Conservation (phyloP, 2,329 filamentous ascomycete genomes). For the Annulohypoxylon truncatum region DNA sequence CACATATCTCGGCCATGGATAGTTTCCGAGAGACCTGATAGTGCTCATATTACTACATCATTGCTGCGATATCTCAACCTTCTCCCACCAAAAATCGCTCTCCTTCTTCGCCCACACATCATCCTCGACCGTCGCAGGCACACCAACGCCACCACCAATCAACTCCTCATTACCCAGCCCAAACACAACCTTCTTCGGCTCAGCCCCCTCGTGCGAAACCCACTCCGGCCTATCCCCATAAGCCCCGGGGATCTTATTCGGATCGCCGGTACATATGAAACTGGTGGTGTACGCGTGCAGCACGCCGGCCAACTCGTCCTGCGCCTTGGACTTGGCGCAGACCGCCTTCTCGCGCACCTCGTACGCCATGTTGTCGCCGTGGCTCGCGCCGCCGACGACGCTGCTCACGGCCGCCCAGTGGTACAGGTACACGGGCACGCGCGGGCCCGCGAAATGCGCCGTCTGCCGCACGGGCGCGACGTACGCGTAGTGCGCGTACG, state of each 20-base stretch:
- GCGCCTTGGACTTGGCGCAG: neutral
- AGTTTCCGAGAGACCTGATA: no score
- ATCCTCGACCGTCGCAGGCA: neutral
- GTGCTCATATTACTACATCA: neutral
- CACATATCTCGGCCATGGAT: no score
- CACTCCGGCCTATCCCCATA: constrained; percentile 1
- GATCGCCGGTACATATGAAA: neutral
- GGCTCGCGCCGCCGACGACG: neutral
- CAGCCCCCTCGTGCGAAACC: neutral
- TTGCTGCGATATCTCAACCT: constrained; percentile 1
- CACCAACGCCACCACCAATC: neutral
- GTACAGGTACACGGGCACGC: neutral
- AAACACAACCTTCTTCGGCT: neutral
- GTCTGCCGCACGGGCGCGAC: neutral
- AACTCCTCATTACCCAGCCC: neutral
- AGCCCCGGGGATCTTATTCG: neutral
- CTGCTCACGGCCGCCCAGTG: neutral
- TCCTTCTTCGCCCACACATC: neutral
- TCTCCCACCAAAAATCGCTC: neutral
- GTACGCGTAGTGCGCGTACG: neutral
- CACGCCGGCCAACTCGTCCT: neutral
- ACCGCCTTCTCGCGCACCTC: neutral
- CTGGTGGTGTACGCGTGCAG: neutral
- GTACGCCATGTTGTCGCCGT: neutral
- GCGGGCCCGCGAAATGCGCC: neutral